These are phyloP conservation scores for Trichoderma cornu-damae DNA, from an alignment of 2,329 filamentous ascomycete species.

Conservation along the genomic window DNA sequence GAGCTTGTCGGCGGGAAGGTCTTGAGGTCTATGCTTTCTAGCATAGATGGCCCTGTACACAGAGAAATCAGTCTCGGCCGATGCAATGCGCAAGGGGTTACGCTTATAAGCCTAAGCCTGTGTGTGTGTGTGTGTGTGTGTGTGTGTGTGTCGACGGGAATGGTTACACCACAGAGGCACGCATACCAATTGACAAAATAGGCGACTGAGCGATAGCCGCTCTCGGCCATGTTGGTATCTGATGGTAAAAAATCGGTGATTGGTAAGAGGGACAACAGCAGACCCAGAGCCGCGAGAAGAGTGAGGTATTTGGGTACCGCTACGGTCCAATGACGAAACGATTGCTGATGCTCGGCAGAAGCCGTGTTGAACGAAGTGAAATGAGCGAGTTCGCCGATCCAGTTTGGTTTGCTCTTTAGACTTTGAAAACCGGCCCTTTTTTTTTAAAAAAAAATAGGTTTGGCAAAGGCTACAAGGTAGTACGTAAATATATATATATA, in stretches of 20 bases:
- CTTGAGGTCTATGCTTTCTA: constrained; percentile 77
- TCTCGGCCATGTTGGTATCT: constrained; percentile 31
- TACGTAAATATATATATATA: too few relatives aligned
- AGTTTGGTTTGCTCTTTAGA: neutral
- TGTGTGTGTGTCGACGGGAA: neutral
- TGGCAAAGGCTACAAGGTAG: too few relatives aligned
- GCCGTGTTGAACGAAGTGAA: neutral
- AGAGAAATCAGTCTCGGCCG: constrained; percentile 18
- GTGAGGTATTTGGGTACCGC: neutral
- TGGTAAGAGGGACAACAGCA: constrained; percentile 5
- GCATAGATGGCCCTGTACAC: constrained; percentile 71
- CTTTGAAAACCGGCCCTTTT: neutral
- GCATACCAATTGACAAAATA: constrained; percentile 68
- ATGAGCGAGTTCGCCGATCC: neutral
- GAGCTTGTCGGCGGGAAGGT: constrained; percentile 72
- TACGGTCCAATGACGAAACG: constrained; percentile 1
- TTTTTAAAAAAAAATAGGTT: too few relatives aligned
- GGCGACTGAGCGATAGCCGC: constrained; percentile 61
- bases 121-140: neutral
- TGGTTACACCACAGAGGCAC: neutral
- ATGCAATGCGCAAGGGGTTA: too few relatives aligned
- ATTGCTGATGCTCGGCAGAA: neutral
- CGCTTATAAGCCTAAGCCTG: too few relatives aligned
- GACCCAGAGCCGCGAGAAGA: neutral
- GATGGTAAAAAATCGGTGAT: neutral